Evolutionary conservation across 2,329 filamentous ascomycete genomes (phyloP).

Genomic region (Bipolaris sorokiniana): DNA sequence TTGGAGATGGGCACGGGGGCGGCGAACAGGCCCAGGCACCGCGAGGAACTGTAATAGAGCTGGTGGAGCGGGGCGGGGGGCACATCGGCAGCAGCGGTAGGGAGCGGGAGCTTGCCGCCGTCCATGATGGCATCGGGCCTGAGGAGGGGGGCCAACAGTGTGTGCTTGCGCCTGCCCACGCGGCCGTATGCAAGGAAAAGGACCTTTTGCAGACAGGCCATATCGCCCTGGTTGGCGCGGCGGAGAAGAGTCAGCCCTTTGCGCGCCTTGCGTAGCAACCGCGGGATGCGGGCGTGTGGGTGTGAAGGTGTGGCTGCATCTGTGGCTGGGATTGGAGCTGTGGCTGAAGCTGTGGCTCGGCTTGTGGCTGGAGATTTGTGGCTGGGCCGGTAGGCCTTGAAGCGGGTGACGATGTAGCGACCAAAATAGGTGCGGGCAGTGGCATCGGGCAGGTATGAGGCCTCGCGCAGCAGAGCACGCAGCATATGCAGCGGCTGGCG

Average conservation of each 20-base stretch:
- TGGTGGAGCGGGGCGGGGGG: slow-evolving; percentile 41
- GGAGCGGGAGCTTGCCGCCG: slow-evolving; percentile 5
- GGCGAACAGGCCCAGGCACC: slow-evolving; percentile 41
- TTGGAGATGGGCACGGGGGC: slow-evolving; percentile 29
- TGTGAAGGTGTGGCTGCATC: slow-evolving; percentile 25
- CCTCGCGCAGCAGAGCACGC: slow-evolving; percentile 64
- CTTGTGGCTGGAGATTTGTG: slow-evolving; percentile 12
- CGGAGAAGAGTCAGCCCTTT: slow-evolving; percentile 54
- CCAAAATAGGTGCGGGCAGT: slow-evolving; percentile 59
- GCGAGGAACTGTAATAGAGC: slow-evolving; percentile 45
- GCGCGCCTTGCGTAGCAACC: slow-evolving; percentile 32
- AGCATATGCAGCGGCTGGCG: slow-evolving; percentile 54
- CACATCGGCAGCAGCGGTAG: background rate
- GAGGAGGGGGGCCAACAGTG: slow-evolving; percentile 47
- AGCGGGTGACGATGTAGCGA: slow-evolving; percentile 56
- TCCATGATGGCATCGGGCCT: slow-evolving; percentile 28
- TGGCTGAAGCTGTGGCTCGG: too few relatives aligned
- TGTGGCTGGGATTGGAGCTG: background rate
- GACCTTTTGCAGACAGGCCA: slow-evolving; percentile 57
- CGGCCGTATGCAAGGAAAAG: slow-evolving; percentile 64
- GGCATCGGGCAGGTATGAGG: slow-evolving; percentile 66
- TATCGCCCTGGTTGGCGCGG: slow-evolving; percentile 64
- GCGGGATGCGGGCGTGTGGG: slow-evolving; percentile 31
- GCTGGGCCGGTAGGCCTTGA: slow-evolving; percentile 52
- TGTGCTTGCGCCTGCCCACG: slow-evolving; percentile 58